These are phyloP conservation scores for Mucor plumbeus DNA, from an alignment of 371 early-diverging fungal genomes.

Conservation along the genomic window DNA sequence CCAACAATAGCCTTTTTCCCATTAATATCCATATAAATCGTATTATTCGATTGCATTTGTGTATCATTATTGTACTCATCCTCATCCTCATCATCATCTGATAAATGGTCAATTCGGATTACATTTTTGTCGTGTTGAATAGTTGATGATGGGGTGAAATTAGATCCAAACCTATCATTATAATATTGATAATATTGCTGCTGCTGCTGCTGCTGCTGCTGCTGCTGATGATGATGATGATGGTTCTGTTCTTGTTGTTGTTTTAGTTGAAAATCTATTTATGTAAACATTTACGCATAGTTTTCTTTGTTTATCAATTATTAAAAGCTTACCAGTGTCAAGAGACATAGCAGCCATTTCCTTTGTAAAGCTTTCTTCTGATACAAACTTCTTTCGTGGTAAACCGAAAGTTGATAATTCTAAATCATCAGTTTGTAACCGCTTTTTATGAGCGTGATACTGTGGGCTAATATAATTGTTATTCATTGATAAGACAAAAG, in stretches of 20 bases:
- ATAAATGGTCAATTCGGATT: conserved; percentile 20
- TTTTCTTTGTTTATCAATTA: neutral
- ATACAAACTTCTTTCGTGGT: conserved; percentile 31
- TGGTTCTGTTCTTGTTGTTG: neutral
- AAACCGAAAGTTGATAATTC: conserved; percentile 4
- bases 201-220: neutral
- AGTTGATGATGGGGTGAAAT: neutral
- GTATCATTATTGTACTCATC: neutral
- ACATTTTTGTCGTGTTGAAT: conserved; percentile 5
- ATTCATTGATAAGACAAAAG: neutral
- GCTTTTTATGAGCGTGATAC: conserved; percentile 1
- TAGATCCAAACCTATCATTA: neutral
- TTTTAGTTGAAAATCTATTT: neutral
- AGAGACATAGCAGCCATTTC: conserved; percentile 37
- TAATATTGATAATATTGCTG: neutral
- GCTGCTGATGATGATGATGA: neutral
- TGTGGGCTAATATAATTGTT: neutral
- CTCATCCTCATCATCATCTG: conserved; percentile 15
- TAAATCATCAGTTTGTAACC: neutral
- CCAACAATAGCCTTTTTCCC: conserved; percentile 1
- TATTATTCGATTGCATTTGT: neutral
- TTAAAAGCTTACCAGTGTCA: conserved; percentile 5
- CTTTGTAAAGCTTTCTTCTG: conserved; percentile 33
- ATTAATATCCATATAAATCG: neutral
- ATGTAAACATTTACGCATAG: neutral